Evolutionary conservation across 2,329 filamentous ascomycete genomes (phyloP), one percentile per base, ranked within the genome.

Genomic region (Periglandula ipomoeae): DNA sequence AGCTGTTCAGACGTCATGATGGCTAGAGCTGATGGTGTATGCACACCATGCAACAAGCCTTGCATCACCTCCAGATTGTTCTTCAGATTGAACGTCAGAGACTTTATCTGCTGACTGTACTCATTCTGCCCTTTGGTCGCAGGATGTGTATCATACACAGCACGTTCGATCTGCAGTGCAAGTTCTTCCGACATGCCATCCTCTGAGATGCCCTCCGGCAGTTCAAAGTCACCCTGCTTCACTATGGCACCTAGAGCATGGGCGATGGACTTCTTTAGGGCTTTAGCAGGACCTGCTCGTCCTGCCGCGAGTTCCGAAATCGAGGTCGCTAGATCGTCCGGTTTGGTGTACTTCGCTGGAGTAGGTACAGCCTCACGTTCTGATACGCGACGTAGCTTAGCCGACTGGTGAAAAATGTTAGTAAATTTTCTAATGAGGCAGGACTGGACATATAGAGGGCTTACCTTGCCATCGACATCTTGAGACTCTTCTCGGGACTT

Each of bases 1-100:
- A 98, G 87, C 60, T 96, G 88, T 61, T 93, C 87, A 1, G 86
- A 81, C 13, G 81, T 84, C 93, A 98, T 96, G 46, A 79, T 79
- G n/a, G 88, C 87, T 41, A 98, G 74, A 49, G 81, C 80, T n/a
- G 84, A 73, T 0, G 91, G 81, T 6, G 83, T 80, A 32, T 96
- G 71, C 27, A 76, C 80, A 46, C 81, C 79, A 53, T 79, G 78
- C n/a, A 97, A 72, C 47, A 98, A 72, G 37, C 85, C 81, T 59
- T 84, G 78, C 46, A 86, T 80, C 40, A 98, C 73, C 56, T 89
- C 82, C 48, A 82, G 70, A 64, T 98, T 98, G 61, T 83, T 84
- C 75, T 95, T 95, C 52, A 96, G 73, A 68, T 97, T 97, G 68
- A 87, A 87, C 44, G 82, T 73, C 56, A 98, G 78, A 40, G 84